A percentile compares a stretch with the other conserved stretches of the same genome.
Evolutionary conservation across 345 rosid genomes (phyloP).

Genomic region (Linum tenue): DNA sequence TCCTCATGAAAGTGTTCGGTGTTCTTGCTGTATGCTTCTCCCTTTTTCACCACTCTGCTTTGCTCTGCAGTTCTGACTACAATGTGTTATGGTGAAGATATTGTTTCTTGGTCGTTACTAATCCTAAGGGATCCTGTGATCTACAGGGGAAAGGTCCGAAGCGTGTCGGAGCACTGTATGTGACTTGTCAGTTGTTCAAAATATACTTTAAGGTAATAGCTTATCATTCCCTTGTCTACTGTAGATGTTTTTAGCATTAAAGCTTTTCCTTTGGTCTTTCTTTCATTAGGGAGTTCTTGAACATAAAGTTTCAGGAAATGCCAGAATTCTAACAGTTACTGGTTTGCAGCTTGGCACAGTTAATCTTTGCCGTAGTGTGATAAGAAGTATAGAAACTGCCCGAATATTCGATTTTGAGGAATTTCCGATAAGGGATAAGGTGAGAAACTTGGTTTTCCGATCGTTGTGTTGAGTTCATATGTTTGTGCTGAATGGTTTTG

Average conservation of each 20-base stretch:
- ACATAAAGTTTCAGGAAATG: neutral
- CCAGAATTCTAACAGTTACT: constrained; percentile 2
- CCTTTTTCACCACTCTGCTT: neutral
- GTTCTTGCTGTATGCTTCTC: constrained; percentile 76
- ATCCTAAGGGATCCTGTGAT: constrained; percentile 7
- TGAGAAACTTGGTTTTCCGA: constrained; percentile 12
- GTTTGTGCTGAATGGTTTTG: neutral
- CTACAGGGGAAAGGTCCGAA: constrained; percentile 87
- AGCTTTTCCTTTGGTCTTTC: neutral
- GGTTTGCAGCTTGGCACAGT: constrained; percentile 89
- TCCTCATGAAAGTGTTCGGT: constrained; percentile 91
- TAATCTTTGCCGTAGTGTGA: constrained; percentile 94
- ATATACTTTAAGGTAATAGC: constrained; percentile 72
- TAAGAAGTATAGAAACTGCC: constrained; percentile 95
- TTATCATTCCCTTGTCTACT: constrained; percentile 7
- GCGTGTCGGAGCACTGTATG: constrained; percentile 88
- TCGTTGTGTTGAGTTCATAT: neutral
- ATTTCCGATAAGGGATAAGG: constrained; percentile 90
- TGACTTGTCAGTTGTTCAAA: constrained; percentile 94
- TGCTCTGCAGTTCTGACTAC: neutral
- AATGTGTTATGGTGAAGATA: neutral
- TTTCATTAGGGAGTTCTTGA: neutral
- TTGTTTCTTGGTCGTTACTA: neutral
- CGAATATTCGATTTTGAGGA: constrained; percentile 95
- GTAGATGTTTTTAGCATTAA: neutral